phyloP scores from a whole-genome alignment of 805 yeast species.

The Schizosaccharomyces osmophilus region DNA sequence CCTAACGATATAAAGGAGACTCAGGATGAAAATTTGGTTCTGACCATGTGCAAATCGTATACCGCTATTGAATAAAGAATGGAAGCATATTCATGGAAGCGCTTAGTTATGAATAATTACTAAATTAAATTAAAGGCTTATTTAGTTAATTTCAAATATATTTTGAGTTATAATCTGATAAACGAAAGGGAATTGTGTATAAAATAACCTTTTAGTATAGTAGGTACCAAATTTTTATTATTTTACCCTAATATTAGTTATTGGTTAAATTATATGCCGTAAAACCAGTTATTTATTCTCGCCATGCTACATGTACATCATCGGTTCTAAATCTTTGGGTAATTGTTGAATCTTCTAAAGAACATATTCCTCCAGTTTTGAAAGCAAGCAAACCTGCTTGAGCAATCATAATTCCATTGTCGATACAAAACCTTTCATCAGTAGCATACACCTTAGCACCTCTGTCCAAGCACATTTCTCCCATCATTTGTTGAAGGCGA shows the following conservation, averaged over 20 bases:
- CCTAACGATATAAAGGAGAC: background rate
- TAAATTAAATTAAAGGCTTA: too few species aligned
- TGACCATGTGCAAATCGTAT: background rate
- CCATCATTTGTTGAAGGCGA: constrained; percentile 89
- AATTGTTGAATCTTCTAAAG: constrained; percentile 49
- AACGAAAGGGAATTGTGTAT: too few species aligned
- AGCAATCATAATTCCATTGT: constrained; percentile 96
- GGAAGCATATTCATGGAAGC: too few species aligned
- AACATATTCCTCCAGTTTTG: constrained; percentile 47
- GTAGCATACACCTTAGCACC: constrained; percentile 81
- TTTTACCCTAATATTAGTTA: background rate
- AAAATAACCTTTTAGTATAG: too few species aligned
- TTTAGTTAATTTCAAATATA: background rate
- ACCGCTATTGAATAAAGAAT: too few species aligned
- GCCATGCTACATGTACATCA: constrained; percentile 75
- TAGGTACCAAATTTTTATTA: too few species aligned
- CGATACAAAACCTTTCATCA: constrained; percentile 90
- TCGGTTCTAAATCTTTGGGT: constrained; percentile 76
- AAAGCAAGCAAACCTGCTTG: constrained; percentile 82
- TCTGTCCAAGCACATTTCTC: constrained; percentile 70
- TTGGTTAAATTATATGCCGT: background rate
- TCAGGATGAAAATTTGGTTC: background rate
- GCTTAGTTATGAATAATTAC: too few species aligned
- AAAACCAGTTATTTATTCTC: constrained; percentile 21
- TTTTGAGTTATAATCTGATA: background rate